Percentiles rank a stretch among this genome's conserved stretches.
Conservation (phyloP, 1,139 yeast species). For the Taiozyma sp. region DNA sequence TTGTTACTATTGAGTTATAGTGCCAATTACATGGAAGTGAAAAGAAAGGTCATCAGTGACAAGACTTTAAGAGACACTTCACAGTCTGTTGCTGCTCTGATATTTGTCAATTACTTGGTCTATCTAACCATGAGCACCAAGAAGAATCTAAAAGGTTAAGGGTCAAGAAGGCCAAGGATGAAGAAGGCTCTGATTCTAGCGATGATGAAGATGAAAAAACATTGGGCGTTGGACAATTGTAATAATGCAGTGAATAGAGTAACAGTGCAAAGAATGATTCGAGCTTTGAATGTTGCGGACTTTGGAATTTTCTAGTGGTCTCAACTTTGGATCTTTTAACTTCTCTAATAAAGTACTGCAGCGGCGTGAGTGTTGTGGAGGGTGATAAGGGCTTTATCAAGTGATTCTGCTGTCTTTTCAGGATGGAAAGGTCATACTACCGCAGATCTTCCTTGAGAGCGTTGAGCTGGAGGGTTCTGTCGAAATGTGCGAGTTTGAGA, state of each 20-base stretch:
- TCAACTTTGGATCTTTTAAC: not conserved
- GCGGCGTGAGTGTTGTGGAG: not conserved
- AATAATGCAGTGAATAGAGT: slow-evolving; percentile 13
- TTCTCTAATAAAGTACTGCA: not conserved
- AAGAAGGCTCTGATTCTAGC: too few relatives aligned
- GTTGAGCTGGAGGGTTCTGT: not conserved
- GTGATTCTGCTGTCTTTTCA: slow-evolving; percentile 4
- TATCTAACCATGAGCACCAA: too few relatives aligned
- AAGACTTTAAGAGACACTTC: too few relatives aligned
- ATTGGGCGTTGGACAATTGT: not conserved
- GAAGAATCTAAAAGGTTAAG: too few relatives aligned
- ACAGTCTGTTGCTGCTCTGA: too few relatives aligned
- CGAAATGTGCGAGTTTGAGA: not conserved
- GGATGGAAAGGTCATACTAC: slow-evolving; percentile 3
- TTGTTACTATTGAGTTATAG: slow-evolving; percentile 13
- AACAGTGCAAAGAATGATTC: slow-evolving; percentile 12
- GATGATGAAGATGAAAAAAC: too few relatives aligned
- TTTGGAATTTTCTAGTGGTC: not conserved
- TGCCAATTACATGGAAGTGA: slow-evolving; percentile 18
- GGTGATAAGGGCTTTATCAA: not conserved
- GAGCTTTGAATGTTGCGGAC: slow-evolving; percentile 1
- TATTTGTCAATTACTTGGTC: too few relatives aligned
- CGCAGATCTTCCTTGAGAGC: slow-evolving; percentile 2
- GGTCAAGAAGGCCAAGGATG: too few relatives aligned
- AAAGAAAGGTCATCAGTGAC: slow-evolving; percentile 8